Conservation (phyloP, 2,329 filamentous ascomycete species). For the Exophiala aquamarina region DNA sequence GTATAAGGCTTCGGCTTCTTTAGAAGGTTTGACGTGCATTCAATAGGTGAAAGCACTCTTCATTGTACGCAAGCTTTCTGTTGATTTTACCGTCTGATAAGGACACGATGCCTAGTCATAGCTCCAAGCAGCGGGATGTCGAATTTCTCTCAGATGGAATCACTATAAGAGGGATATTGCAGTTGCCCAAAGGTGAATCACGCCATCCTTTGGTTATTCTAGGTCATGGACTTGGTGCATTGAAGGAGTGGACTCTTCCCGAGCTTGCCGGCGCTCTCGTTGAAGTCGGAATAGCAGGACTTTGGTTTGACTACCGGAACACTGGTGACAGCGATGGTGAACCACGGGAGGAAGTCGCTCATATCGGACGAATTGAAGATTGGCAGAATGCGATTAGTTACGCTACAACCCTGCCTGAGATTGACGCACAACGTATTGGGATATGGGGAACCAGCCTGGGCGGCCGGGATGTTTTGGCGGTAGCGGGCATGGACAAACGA, state of each 20-base stretch:
- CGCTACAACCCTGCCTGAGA: constrained; percentile 32
- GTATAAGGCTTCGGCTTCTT: too few relatives aligned
- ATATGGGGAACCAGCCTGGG: constrained; percentile 41
- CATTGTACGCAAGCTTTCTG: too few relatives aligned
- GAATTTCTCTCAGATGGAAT: constrained; percentile 17
- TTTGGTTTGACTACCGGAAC: constrained; percentile 26
- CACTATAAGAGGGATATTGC: constrained; percentile 11
- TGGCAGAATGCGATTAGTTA: constrained; percentile 41
- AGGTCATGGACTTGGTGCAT: constrained; percentile 11
- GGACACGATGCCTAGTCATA: not conserved
- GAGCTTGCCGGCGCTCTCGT: constrained; percentile 13
- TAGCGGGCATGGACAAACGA: constrained; percentile 36
- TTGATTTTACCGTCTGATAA: not conserved
- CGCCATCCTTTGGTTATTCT: constrained; percentile 14
- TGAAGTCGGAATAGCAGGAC: constrained; percentile 12
- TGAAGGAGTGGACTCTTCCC: constrained; percentile 20
- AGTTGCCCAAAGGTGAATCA: constrained; percentile 7
- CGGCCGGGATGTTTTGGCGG: constrained; percentile 38
- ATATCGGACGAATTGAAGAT: constrained; percentile 36
- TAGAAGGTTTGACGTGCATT: too few relatives aligned
- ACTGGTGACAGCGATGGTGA: constrained; percentile 32
- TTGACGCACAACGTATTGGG: constrained; percentile 35
- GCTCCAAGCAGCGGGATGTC: constrained; percentile 1
- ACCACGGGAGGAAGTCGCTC: constrained; percentile 30
- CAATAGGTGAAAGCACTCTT: too few relatives aligned